Base-by-base conservation (phyloP, 78 protist genomes). In the Dictyostelium discoideum region DNA sequence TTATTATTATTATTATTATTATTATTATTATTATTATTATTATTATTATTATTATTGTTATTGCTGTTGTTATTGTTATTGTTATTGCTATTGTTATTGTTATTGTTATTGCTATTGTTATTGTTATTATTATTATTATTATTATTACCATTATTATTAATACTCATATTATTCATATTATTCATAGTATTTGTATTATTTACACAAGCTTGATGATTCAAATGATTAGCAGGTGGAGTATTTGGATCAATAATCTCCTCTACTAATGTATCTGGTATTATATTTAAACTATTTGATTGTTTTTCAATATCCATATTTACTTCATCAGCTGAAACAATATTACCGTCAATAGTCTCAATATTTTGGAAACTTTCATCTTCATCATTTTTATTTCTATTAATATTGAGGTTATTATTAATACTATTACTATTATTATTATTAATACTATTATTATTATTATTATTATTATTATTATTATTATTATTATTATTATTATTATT, bases 71-170 rank as follows among this genome's bases (percentile, higher is more conserved):
- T n/a, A n/a, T n/a, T n/a, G n/a, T n/a, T n/a, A n/a, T n/a, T n/a
- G n/a, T n/a, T n/a, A n/a, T n/a, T n/a, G n/a, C n/a, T n/a, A n/a
- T n/a, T n/a, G n/a, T n/a, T n/a, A 29, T 26, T 50, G 2, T 67
- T 57, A 32, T 22, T 78, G n/a, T 79, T 79, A 26, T 44, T 79
- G 18, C 67, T 85, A 39, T 85, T 63, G 18, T 39, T 85, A 32
- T 24, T n/a, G 54, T 72, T 40, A 57, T 29, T 50, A 57, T 72
- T 40, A 57, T 16, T 80, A n/a, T 74, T 26, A 37, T 37, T 16
- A 37, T 74, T 74, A 69, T 26, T 24, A 69, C 18, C 24, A 11
- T 10, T 69, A 26, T 26, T 69, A 26, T 26, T 39, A 5, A 39
- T 26, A 26, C 77, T 26, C 29, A 26, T 69, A 69, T 26, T 69